Conservation (phyloP, 1,284 basidiomycete genomes). For the Bondarzewia mesenterica region DNA sequence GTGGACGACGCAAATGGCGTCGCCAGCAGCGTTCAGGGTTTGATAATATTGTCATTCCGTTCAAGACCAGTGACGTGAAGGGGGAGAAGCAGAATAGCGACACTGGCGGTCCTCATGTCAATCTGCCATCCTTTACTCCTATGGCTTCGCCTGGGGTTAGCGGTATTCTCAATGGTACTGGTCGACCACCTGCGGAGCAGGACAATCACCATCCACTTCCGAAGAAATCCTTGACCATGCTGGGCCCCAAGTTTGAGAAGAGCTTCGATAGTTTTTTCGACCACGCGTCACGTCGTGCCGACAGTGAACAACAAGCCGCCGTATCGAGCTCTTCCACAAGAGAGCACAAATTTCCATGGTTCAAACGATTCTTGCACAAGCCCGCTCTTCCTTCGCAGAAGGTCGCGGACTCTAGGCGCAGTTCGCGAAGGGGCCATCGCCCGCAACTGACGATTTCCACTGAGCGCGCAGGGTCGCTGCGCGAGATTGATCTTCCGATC, state of each 20-base stretch:
- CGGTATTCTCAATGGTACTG: slow-evolving; percentile 31
- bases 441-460: slow-evolving; percentile 39
- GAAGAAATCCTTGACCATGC: too few species aligned
- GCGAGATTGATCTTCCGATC: slow-evolving; percentile 21
- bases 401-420: not conserved
- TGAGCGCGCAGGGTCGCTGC: slow-evolving; percentile 22
- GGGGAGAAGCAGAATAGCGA: slow-evolving; percentile 19
- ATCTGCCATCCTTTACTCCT: slow-evolving; percentile 42
- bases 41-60: slow-evolving; percentile 35
- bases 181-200: slow-evolving; percentile 8
- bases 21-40: slow-evolving; percentile 42
- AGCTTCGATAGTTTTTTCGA: slow-evolving; percentile 46
- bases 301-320: slow-evolving; percentile 4
- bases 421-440: slow-evolving; percentile 12
- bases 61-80: slow-evolving; percentile 24
- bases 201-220: slow-evolving; percentile 19
- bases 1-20: slow-evolving; percentile 41
- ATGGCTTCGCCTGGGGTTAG: slow-evolving; percentile 32
- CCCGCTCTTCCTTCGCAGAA: not conserved
- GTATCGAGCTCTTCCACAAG: slow-evolving; percentile 34
- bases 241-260: slow-evolving; percentile 29
- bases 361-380: slow-evolving; percentile 15
- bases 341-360: slow-evolving; percentile 5
- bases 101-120: slow-evolving; percentile 5
- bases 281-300: slow-evolving; percentile 20